Conservation (phyloP, 768 basidiomycete genomes). For the Baorangia bicolor region DNA sequence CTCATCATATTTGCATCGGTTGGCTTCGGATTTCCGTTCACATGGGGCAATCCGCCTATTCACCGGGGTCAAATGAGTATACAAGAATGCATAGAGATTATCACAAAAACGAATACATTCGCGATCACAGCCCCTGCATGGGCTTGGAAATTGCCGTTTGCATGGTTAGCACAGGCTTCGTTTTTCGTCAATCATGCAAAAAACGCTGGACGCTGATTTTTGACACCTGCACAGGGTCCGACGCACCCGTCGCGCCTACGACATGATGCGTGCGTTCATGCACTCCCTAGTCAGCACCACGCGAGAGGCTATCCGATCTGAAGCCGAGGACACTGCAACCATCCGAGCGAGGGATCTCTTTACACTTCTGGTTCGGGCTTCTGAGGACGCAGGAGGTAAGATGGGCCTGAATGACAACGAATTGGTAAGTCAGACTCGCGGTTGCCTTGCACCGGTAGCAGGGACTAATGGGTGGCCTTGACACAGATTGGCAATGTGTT, state of each 20-base stretch:
- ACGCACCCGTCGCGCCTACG: slow-evolving; percentile 20
- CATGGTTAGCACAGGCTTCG: slow-evolving; percentile 5
- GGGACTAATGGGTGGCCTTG: neutral
- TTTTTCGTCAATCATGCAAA: neutral
- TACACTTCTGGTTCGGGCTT: slow-evolving; percentile 20
- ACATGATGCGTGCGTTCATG: slow-evolving; percentile 25
- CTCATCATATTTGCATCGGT: slow-evolving; percentile 23
- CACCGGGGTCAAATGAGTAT: slow-evolving; percentile 18
- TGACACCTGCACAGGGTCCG: slow-evolving; percentile 13
- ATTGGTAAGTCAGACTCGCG: slow-evolving; percentile 8
- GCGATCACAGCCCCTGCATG: slow-evolving; percentile 19
- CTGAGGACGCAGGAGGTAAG: slow-evolving; percentile 19
- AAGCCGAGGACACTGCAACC: neutral
- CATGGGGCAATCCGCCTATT: slow-evolving; percentile 17
- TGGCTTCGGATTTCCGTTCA: slow-evolving; percentile 25
- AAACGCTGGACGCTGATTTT: neutral
- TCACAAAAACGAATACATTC: slow-evolving; percentile 12
- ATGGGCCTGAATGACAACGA: slow-evolving; percentile 16
- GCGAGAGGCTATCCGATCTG: slow-evolving; percentile 12
- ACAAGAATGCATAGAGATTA: slow-evolving; percentile 20
- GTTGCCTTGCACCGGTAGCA: neutral
- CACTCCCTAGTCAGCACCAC: slow-evolving; percentile 5
- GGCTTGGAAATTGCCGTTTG: slow-evolving; percentile 25
- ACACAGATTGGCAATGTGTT: slow-evolving; percentile 54
- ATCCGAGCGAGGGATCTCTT: slow-evolving; percentile 21